A percentile compares a stretch with the other conserved stretches of the same genome.
Conservation (phyloP, 352 stramenopile species). For the Globisporangium perplexum region DNA sequence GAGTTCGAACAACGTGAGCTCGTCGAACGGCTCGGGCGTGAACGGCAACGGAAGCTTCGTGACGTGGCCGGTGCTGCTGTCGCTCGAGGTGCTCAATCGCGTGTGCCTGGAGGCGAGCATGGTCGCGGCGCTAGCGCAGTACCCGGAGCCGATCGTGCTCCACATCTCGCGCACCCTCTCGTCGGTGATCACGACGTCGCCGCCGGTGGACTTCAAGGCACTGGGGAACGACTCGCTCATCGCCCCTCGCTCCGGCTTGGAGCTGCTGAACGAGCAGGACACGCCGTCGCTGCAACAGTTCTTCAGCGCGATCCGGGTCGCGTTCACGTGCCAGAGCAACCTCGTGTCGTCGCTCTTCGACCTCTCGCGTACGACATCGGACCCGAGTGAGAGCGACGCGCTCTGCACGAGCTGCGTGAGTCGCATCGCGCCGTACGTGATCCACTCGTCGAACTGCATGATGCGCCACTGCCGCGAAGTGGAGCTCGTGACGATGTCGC, state of each 20-base stretch:
- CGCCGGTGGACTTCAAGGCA: slow-evolving; percentile 60
- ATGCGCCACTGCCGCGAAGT: slow-evolving; percentile 80
- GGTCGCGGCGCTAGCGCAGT: slow-evolving; percentile 63
- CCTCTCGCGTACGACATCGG: slow-evolving; percentile 42
- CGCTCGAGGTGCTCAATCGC: slow-evolving; percentile 78
- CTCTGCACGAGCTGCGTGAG: slow-evolving; percentile 57
- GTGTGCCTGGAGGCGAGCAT: slow-evolving; percentile 61
- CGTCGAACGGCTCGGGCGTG: slow-evolving; percentile 13
- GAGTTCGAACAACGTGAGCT: slow-evolving; percentile 16
- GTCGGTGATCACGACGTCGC: slow-evolving; percentile 77
- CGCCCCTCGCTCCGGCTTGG: slow-evolving; percentile 54
- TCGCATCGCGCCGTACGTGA: slow-evolving; percentile 55
- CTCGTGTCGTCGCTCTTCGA: slow-evolving; percentile 73
- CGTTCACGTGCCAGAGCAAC: slow-evolving; percentile 68
- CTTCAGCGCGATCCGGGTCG: slow-evolving; percentile 74
- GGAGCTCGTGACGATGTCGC: slow-evolving; percentile 72
- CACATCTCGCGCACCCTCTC: slow-evolving; percentile 57
- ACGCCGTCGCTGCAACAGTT: slow-evolving; percentile 70
- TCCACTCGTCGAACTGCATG: slow-evolving; percentile 69
- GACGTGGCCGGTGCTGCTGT: slow-evolving; percentile 76
- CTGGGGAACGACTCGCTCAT: slow-evolving; percentile 31
- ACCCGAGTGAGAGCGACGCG: slow-evolving; percentile 36
- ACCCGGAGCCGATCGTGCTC: slow-evolving; percentile 45
- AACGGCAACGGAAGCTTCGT: slow-evolving; percentile 56
- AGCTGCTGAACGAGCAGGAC: slow-evolving; percentile 82